Evolutionary conservation across 208 protist species (phyloP), one percentile per base, ranked within the genome.

Genomic region (Trypanosoma grayi): DNA sequence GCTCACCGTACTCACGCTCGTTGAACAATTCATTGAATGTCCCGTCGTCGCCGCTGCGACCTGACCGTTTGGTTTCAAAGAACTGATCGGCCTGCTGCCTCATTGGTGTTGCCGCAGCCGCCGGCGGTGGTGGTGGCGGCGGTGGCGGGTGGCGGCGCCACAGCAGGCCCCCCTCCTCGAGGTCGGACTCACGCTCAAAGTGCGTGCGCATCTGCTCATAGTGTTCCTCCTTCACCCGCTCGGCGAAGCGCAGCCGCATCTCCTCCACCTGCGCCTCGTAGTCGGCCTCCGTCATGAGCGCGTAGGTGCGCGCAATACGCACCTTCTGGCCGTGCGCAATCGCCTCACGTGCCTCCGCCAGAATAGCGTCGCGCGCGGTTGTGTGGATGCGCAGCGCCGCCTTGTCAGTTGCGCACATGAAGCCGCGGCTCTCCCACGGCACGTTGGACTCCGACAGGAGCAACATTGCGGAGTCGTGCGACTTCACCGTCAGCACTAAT

Each of bases 231-330:
- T 82, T 84, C 31, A 83, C 36, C 3, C 59, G 60, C 39, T 55
- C 53, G 18, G 68, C 70, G 14, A 92, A 84, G 30, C 79, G 82
- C 33, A 85, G 71, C 24, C 76, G 70, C 87, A 94, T 92, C 45
- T 81, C 82, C 69, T 85, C 59, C 70, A 90, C 82, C 25, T 92
- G 73, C 16, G 58, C 70, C 36, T 77, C 47, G 66, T 90, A 94
- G 74, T 89, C 84, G 22, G 79, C 73, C 72, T 94, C 85, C 14
- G 82, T 89, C 75, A 91, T 88, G 44, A 94, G 85, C 30, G 89
- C 78, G 58, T 94, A 94, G 66, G 74, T 86, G 25, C 85, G 77
- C 31, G 89, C 83, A 62, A 94, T 92, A 60, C 88, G 88, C 13
- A 94, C 88, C 22, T 64, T 62, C 67, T 85, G 66, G 11, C 88